phyloP scores from a whole-genome alignment of 345 rosid species.

The Rhodamnia argentea region DNA sequence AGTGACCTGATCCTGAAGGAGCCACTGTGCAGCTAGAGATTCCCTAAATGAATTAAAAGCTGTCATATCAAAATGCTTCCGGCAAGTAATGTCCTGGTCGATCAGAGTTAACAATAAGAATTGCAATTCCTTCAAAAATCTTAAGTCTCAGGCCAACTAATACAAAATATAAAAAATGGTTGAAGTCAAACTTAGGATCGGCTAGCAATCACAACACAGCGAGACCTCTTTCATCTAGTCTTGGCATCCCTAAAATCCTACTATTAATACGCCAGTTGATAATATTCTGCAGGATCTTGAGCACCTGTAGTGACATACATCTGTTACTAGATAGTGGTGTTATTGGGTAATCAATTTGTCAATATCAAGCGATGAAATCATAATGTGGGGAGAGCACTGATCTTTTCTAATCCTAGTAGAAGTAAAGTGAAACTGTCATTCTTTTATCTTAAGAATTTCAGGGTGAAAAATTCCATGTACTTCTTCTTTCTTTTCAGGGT shows the following conservation, averaged over 20 bases:
- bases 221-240: not conserved
- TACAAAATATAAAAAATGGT: not conserved
- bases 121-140: not conserved
- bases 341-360: not conserved
- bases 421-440: not conserved
- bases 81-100: not conserved
- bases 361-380: not conserved
- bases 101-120: not conserved
- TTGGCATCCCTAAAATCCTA: not conserved
- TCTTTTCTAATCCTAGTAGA: not conserved
- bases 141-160: not conserved
- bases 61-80: not conserved
- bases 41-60: not conserved
- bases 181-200: not conserved
- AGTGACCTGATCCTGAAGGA: not conserved
- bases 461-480: not conserved
- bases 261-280: not conserved
- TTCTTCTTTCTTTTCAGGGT: not conserved
- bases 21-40: not conserved
- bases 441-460: not conserved
- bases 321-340: not conserved
- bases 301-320: not conserved
- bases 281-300: not conserved
- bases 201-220: not conserved
- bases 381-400: not conserved